Base-by-base conservation (phyloP, 176 grass and related monocot species). In the Eragrostis curvula region DNA sequence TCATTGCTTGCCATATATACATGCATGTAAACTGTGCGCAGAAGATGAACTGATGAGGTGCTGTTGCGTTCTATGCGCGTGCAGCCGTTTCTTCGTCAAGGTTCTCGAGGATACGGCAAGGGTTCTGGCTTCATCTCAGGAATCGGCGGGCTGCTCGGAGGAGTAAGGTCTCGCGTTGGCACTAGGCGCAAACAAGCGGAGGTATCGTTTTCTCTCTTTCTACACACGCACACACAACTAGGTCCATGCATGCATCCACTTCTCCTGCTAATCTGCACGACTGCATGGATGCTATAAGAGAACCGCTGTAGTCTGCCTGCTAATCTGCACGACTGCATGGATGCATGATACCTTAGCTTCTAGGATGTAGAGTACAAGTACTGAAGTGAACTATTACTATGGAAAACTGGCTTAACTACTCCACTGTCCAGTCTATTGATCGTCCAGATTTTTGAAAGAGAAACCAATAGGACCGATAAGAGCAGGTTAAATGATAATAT, bases 91-190 rank as follows among this genome's bases (percentile, higher is more conserved):
- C 9, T 62, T 67, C 44, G 23, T 61, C 29, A 73, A 44, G 64
- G 63, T 79, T 70, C 79, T 28, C 65, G 60, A 25, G 28, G 64
- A 72, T 71, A 48, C 47, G 67, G 63, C 64, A 46, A 40, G 63
- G 40, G 75, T 43, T 46, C 16, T 16, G 2, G 24, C 13, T 6
- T 36, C 5, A 14, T 4, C 48, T 20, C 27, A 13, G 24, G 25
- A 77, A 58, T 29, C 74, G 20, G 42, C 42, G 75, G 47, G 42
- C 43, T 64, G 62, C 5, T 29, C 40, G 9, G 41, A 77, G 48
- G 8, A 42, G 3, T 10, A 25, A 29, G 7, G 40, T 1, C 9
- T 12, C 44, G 39, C 39, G 43, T 60, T 60, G 53, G 9, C 41
- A 13, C 40, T 21, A 55, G 21, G 20, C 18, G 8, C 23, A 57